phyloP scores from a whole-genome alignment of 805 yeast species.

The Metschnikowia lachancei region DNA sequence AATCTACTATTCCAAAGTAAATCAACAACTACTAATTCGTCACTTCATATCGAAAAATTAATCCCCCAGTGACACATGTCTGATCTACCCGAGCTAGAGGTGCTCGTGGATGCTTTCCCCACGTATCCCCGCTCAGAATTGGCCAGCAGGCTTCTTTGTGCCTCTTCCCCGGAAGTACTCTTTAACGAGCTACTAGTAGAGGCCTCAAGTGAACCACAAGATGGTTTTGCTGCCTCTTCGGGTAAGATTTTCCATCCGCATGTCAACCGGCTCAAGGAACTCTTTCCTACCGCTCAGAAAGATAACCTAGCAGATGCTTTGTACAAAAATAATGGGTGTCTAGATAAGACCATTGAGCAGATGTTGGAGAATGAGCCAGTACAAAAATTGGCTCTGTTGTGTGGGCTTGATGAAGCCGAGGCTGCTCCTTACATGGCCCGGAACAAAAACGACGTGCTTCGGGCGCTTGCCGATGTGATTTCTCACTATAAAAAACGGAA shows the following conservation, averaged over 20 bases:
- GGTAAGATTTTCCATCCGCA: constrained; percentile 11
- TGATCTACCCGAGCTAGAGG: constrained; percentile 19
- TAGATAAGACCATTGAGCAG: constrained; percentile 27
- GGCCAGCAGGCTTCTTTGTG: constrained; percentile 25
- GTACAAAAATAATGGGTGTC: constrained; percentile 28
- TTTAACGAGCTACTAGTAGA: constrained; percentile 26
- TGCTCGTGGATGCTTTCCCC: constrained; percentile 30
- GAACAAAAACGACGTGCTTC: constrained; percentile 26
- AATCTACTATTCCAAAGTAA: background rate
- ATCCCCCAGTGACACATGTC: constrained; percentile 4
- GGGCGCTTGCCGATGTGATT: constrained; percentile 40
- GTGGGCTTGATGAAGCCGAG: constrained; percentile 6
- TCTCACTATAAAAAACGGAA: constrained; percentile 13
- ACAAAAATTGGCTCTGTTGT: constrained; percentile 3
- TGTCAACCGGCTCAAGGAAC: constrained; percentile 31
- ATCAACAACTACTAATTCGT: too few species aligned
- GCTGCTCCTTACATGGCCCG: constrained; percentile 22
- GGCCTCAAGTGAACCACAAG: background rate
- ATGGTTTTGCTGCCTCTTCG: background rate
- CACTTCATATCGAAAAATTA: too few species aligned
- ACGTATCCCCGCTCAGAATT: constrained; percentile 25
- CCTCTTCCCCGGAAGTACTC: constrained; percentile 23
- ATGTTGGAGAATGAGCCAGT: constrained; percentile 11
- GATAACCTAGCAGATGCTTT: constrained; percentile 29
- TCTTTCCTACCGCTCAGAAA: constrained; percentile 45